Evolutionary conservation across 139 green algal species (phyloP).

Genomic region (Closterium sp.): DNA sequence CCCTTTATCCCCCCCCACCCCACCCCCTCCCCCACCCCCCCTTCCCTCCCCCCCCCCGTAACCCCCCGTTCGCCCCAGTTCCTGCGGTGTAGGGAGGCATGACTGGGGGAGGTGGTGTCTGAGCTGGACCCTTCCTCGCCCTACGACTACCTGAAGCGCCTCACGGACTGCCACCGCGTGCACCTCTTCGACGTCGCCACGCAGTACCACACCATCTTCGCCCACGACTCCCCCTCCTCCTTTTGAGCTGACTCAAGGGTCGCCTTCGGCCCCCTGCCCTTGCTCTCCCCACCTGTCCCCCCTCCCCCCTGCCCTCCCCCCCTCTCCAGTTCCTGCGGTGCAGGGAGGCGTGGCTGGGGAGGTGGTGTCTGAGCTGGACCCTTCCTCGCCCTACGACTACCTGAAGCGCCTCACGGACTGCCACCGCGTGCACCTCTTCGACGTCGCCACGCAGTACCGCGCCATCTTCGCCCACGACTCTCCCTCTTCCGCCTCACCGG

Average conservation of each 20-base stretch:
- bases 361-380: constrained; percentile 78
- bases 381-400: constrained; percentile 63
- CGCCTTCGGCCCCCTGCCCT: not conserved
- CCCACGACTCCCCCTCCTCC: too few relatives aligned
- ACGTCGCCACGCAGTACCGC: constrained; percentile 97
- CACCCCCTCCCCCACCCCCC: too few relatives aligned
- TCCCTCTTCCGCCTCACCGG: not conserved
- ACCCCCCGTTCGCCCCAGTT: too few relatives aligned
- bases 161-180: constrained; percentile 93
- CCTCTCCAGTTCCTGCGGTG: constrained; percentile 74
- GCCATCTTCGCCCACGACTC: constrained; percentile 91
- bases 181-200: constrained; percentile 98
- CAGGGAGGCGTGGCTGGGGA: constrained; percentile 59
- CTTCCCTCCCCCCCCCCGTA: too few relatives aligned
- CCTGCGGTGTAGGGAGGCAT: constrained; percentile 69
- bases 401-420: constrained; percentile 92
- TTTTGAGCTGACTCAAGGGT: too few relatives aligned
- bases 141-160: constrained; percentile 78
- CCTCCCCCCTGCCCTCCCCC: not conserved
- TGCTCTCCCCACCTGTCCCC: not conserved
- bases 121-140: constrained; percentile 74
- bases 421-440: constrained; percentile 95
- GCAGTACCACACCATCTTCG: constrained; percentile 97
- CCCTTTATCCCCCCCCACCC: too few relatives aligned
- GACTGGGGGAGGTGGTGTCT: constrained; percentile 61